phyloP scores from a whole-genome alignment of 176 grass and related monocot genomes.

The Cocos nucifera region DNA sequence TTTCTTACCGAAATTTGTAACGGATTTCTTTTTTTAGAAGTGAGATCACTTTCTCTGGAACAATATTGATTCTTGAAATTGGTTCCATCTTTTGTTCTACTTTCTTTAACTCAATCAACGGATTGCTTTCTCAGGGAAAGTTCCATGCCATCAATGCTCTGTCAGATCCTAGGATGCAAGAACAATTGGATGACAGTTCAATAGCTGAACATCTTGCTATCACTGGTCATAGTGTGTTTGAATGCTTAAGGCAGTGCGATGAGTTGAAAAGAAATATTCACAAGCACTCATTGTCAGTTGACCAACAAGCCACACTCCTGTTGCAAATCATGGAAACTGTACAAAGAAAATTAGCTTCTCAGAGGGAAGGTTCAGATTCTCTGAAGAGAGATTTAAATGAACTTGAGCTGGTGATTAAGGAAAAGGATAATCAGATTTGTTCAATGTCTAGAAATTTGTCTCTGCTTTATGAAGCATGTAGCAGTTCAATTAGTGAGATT shows the following conservation, averaged over 20 bases:
- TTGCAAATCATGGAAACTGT: slow-evolving; percentile 48
- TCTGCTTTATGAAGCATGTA: slow-evolving; percentile 74
- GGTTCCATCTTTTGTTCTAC: not conserved
- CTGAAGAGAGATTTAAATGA: slow-evolving; percentile 38
- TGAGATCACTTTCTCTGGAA: no score
- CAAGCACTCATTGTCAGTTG: slow-evolving; percentile 58
- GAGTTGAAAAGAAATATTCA: slow-evolving; percentile 67
- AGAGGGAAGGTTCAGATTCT: slow-evolving; percentile 44
- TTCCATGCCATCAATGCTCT: slow-evolving; percentile 28
- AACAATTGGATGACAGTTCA: slow-evolving; percentile 43
- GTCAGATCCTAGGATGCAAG: slow-evolving; percentile 32
- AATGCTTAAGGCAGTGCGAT: slow-evolving; percentile 54
- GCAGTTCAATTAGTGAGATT: slow-evolving; percentile 51
- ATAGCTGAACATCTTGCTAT: slow-evolving; percentile 48
- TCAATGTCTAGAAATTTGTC: slow-evolving; percentile 39
- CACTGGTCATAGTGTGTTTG: slow-evolving; percentile 34
- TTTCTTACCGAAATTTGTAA: no score
- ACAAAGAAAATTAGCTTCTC: slow-evolving; percentile 38
- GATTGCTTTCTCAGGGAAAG: slow-evolving; percentile 44
- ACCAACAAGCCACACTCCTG: slow-evolving; percentile 47
- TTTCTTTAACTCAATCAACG: slow-evolving; percentile 24
- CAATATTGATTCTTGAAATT: not conserved
- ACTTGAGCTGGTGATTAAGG: slow-evolving; percentile 40
- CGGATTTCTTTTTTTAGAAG: no score
- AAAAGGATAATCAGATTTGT: slow-evolving; percentile 56